Evolutionary conservation across 306 rosid genomes (phyloP).

Genomic region (Fragaria ananassa): DNA sequence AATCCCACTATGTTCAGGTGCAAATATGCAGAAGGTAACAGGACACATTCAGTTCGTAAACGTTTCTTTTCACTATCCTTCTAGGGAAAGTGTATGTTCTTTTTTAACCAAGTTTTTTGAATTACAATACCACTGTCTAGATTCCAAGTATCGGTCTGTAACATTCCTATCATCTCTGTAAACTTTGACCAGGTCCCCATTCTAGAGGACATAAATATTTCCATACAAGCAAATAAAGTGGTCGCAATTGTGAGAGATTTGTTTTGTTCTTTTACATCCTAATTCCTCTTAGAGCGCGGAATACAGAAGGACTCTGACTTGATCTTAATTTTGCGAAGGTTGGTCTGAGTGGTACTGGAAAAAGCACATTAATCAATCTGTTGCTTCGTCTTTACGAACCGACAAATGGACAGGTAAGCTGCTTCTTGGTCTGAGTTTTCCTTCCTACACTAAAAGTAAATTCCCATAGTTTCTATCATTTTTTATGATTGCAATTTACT

Average conservation of each 20-base stretch:
- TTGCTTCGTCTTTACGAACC: slow-evolving; percentile 51
- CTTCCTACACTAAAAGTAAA: not conserved
- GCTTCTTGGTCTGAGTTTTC: not conserved
- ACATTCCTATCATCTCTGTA: not conserved
- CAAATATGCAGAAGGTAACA: slow-evolving; percentile 47
- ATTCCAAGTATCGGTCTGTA: not conserved
- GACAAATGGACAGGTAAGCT: slow-evolving; percentile 39
- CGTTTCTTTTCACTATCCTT: slow-evolving; percentile 64
- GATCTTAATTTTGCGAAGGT: slow-evolving; percentile 30
- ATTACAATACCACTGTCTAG: slow-evolving; percentile 2
- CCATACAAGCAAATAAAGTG: slow-evolving; percentile 60
- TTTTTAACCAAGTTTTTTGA: not conserved
- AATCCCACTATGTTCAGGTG: slow-evolving; percentile 42
- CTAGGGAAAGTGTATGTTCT: slow-evolving; percentile 44
- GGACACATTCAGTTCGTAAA: slow-evolving; percentile 66
- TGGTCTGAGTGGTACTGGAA: slow-evolving; percentile 44
- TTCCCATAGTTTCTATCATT: not conserved
- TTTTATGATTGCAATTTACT: not conserved
- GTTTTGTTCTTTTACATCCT: not conserved
- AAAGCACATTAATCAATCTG: slow-evolving; percentile 47
- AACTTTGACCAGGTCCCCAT: slow-evolving; percentile 50
- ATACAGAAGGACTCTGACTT: not conserved
- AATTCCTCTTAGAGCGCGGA: no score
- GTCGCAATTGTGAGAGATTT: slow-evolving; percentile 65
- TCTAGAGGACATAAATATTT: slow-evolving; percentile 52